Percentiles rank a stretch among this genome's conserved stretches.
Evolutionary conservation across 2,329 filamentous ascomycete species (phyloP).

Genomic region (Venturia carpophila): DNA sequence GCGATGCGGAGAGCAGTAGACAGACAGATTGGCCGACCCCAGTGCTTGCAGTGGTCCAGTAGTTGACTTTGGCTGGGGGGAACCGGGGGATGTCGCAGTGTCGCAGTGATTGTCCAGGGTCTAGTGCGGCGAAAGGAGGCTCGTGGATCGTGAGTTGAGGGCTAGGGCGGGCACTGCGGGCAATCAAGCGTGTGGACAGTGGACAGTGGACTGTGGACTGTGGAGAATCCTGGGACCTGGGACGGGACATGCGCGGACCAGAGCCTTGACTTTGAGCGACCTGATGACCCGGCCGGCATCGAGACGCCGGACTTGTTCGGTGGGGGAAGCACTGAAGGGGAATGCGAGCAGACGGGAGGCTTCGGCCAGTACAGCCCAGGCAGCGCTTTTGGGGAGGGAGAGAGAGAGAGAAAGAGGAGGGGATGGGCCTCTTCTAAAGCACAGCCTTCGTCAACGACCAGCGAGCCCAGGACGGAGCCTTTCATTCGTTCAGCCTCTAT

Average conservation of each 20-base stretch:
- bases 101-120: not conserved
- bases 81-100: not conserved
- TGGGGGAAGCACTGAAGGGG: too few species aligned
- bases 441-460: not conserved
- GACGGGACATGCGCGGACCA: too few species aligned
- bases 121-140: not conserved
- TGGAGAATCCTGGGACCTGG: too few species aligned
- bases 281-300: not conserved
- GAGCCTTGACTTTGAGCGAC: not conserved
- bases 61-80: too few species aligned
- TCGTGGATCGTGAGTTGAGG: not conserved
- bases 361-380: too few species aligned
- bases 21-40: too few species aligned
- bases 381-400: too few species aligned
- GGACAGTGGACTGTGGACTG: too few species aligned
- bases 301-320: too few species aligned
- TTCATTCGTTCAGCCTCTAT: not conserved
- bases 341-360: too few species aligned
- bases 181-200: slow-evolving; percentile 4
- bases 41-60: too few species aligned
- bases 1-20: too few species aligned
- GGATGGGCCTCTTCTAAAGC: not conserved
- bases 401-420: not conserved
- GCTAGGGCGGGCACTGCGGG: not conserved
- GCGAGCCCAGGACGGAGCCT: not conserved